Base-by-base conservation (phyloP, 352 stramenopile genomes). In the Stramenopiles sp. region DNA sequence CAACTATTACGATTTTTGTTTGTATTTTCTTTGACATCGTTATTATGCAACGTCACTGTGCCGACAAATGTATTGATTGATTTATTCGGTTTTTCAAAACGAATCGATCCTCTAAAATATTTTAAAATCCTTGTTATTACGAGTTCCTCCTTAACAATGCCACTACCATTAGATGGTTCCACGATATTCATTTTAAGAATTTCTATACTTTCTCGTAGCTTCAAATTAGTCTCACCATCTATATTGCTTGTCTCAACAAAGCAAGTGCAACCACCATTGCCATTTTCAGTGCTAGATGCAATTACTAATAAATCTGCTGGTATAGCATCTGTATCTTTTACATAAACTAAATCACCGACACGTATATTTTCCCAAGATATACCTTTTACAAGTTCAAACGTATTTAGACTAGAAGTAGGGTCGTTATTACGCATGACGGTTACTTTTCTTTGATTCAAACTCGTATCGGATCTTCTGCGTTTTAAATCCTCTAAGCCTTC, bases 241-340 rank as follows among this genome's bases (percentile, higher is more conserved):
- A 93, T 83, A 81, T 88, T 92, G 4, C 88, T 88, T 0, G 89
- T 93, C 77, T 93, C 89, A 43, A 88, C 90, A 86, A 91, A 91
- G 29, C 82, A 87, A 82, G 89, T 84, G n/a, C n/a, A n/a, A n/a
- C n/a, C n/a, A n/a, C n/a, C n/a, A n/a, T n/a, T n/a, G 0, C 86
- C 86, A 27, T 84, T 87, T 4, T 91, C 83, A 63, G 91, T 85
- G 32, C 88, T 94, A 0, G 88, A 88, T 32, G 91, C 88, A 0
- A 98, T 83, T 0, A 97, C 78, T 0, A 97, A 87, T 0, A 98
- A 78, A 80, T 98, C 93, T 0, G 93, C 93, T 1, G 93, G 93
- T 7, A 97, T 88, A 43, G 92, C 87, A 32, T 95, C 87, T 30
- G 89, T 85, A 80, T 97, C 90, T 63, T 88, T 79, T 20, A 97